phyloP scores from a whole-genome alignment of 2,329 filamentous ascomycete genomes.

The Teratosphaeria gauchensis region DNA sequence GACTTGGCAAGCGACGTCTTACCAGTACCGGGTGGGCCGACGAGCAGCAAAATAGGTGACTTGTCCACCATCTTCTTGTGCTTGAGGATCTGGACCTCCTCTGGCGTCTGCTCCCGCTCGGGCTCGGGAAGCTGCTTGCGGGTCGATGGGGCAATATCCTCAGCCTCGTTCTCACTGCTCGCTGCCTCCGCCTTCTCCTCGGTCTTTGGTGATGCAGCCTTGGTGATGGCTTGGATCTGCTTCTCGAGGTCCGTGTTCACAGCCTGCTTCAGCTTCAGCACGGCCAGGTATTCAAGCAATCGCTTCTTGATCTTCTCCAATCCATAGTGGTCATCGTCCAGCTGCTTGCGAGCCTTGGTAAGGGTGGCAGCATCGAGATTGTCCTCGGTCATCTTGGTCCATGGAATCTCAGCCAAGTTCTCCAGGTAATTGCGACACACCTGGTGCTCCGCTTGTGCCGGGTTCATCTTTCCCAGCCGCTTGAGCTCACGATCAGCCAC shows the following conservation, averaged over 20 bases:
- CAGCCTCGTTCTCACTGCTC: conserved; percentile 37
- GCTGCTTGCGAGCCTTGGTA: conserved; percentile 69
- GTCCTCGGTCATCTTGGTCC: conserved; percentile 76
- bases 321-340: conserved; percentile 94
- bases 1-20: conserved; percentile 95
- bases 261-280: conserved; percentile 88
- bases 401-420: conserved; percentile 87
- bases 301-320: conserved; percentile 96
- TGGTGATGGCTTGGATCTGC: conserved; percentile 54
- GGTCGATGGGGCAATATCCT: conserved; percentile 45
- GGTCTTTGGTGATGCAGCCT: conserved; percentile 29
- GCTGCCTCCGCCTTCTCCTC: conserved; percentile 28
- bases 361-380: conserved; percentile 74
- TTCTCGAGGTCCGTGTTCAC: conserved; percentile 75
- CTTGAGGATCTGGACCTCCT: conserved; percentile 66
- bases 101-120: conserved; percentile 31
- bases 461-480: conserved; percentile 87
- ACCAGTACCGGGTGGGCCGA: conserved; percentile 86
- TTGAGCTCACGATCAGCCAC: conserved; percentile 85
- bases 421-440: conserved; percentile 90
- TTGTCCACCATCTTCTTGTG: conserved; percentile 84
- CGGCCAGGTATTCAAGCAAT: conserved; percentile 86
- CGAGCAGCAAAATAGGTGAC: conserved; percentile 86
- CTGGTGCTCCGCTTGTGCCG: conserved; percentile 90
- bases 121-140: conserved; percentile 21